Evolutionary conservation across 352 stramenopile species (phyloP).

Genomic region (Phytopythium ostracodes): DNA sequence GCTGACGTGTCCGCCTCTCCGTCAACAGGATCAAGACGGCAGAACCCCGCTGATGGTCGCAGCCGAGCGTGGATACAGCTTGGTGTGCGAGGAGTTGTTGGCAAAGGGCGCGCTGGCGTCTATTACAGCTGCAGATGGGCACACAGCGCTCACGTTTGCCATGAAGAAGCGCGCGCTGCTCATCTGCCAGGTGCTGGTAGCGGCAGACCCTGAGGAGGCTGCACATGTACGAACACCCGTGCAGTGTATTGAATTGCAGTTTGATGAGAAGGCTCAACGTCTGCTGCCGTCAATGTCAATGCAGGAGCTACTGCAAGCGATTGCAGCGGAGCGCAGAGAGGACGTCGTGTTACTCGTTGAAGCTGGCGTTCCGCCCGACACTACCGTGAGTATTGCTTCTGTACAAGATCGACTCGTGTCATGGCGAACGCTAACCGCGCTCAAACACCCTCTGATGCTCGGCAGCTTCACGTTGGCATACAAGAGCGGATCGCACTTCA

Average conservation of each 20-base stretch:
- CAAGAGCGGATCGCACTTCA: constrained; percentile 24
- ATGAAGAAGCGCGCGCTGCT: constrained; percentile 14
- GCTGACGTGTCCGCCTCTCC: neutral
- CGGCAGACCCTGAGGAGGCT: constrained; percentile 21
- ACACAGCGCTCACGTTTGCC: constrained; percentile 20
- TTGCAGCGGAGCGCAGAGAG: constrained; percentile 16
- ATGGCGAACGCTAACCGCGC: neutral
- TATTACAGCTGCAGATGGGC: constrained; percentile 14
- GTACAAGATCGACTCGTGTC: neutral
- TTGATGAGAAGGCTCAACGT: neutral
- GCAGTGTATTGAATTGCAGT: neutral
- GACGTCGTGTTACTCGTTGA: constrained; percentile 32
- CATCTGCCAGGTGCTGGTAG: constrained; percentile 28
- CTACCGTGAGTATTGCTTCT: constrained; percentile 11
- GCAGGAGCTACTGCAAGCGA: constrained; percentile 24
- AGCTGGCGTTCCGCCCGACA: constrained; percentile 24
- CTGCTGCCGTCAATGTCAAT: constrained; percentile 3
- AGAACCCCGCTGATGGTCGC: constrained; percentile 29
- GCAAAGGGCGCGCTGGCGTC: constrained; percentile 21
- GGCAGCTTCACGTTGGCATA: constrained; percentile 6
- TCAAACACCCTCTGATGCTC: neutral
- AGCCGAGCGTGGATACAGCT: constrained; percentile 22
- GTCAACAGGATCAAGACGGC: constrained; percentile 22
- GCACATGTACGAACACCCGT: constrained; percentile 13
- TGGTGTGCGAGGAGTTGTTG: constrained; percentile 32